Evolutionary conservation across 176 grass and related monocot species (phyloP).

Genomic region (Zoysia japonica): DNA sequence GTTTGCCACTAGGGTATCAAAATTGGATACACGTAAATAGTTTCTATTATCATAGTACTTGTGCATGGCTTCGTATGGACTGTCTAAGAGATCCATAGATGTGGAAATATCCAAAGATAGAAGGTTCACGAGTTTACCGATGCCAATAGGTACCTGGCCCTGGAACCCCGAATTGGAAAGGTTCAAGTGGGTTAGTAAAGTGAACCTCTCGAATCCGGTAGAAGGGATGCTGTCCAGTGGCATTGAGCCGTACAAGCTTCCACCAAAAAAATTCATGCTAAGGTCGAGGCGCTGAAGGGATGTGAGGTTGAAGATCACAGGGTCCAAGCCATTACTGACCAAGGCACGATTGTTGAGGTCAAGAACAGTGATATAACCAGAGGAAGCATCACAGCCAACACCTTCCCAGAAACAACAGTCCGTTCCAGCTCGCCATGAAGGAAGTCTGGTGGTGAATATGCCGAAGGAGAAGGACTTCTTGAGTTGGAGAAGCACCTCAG

Average conservation of each 20-base stretch:
- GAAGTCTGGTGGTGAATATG: background rate
- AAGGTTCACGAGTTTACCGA: background rate
- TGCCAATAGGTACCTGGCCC: background rate
- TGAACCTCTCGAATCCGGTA: background rate
- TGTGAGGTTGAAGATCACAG: background rate
- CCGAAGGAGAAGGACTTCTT: background rate
- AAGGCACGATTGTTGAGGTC: background rate
- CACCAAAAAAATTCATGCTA: background rate
- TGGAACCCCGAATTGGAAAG: background rate
- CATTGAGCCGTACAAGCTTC: too few relatives aligned
- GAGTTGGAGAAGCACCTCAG: background rate
- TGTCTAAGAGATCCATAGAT: background rate
- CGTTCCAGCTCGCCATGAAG: background rate
- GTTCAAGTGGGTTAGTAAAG: slow-evolving; percentile 22
- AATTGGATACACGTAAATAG: background rate
- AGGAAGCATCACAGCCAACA: background rate
- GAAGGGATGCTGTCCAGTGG: background rate
- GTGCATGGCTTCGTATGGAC: background rate
- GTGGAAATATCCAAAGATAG: background rate
- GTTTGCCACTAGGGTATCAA: background rate
- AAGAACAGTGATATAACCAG: background rate
- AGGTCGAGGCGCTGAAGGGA: slow-evolving; percentile 1
- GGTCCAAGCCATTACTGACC: background rate
- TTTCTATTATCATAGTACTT: background rate
- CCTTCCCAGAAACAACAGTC: slow-evolving; percentile 28